Percentiles rank a stretch among this genome's conserved stretches.
phyloP scores from a whole-genome alignment of 352 stramenopile genomes.

The Globisporangium nagaii region DNA sequence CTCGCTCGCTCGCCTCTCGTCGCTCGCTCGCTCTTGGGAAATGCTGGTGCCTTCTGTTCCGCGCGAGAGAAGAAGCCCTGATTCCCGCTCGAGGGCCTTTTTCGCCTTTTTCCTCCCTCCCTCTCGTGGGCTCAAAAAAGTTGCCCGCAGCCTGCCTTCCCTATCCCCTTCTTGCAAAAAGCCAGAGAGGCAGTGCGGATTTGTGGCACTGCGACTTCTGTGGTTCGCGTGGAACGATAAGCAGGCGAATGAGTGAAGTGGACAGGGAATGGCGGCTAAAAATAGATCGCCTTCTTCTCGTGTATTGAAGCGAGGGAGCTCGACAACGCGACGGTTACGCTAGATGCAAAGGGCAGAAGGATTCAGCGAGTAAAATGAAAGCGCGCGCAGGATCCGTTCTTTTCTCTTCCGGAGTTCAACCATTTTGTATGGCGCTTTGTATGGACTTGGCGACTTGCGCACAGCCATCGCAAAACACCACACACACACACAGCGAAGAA shows the following conservation, averaged over 20 bases:
- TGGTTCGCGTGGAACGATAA: neutral
- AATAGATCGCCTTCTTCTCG: neutral
- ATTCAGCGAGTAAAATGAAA: neutral
- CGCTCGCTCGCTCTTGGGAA: slow-evolving; percentile 6
- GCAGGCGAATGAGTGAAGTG: neutral
- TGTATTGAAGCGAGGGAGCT: neutral
- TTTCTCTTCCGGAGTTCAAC: neutral
- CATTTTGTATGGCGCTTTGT: neutral
- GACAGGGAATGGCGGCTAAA: neutral
- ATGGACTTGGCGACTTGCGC: neutral
- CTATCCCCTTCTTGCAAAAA: neutral
- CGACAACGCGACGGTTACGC: neutral
- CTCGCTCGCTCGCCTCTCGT: neutral
- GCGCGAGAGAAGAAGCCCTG: slow-evolving; percentile 2
- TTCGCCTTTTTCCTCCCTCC: neutral
- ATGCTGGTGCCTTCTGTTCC: neutral
- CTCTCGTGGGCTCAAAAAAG: slow-evolving; percentile 6
- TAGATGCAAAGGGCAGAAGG: neutral
- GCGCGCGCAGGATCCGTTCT: neutral
- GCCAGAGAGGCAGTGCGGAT: neutral
- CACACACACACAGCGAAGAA: neutral
- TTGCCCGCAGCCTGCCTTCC: neutral
- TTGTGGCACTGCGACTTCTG: neutral
- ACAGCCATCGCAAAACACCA: too few species aligned
- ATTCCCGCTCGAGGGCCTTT: slow-evolving; percentile 4